A percentile compares a stretch with the other conserved stretches of the same genome.
Conservation (phyloP, 2,329 filamentous ascomycete genomes). For the Gaeumannomyces tritici region DNA sequence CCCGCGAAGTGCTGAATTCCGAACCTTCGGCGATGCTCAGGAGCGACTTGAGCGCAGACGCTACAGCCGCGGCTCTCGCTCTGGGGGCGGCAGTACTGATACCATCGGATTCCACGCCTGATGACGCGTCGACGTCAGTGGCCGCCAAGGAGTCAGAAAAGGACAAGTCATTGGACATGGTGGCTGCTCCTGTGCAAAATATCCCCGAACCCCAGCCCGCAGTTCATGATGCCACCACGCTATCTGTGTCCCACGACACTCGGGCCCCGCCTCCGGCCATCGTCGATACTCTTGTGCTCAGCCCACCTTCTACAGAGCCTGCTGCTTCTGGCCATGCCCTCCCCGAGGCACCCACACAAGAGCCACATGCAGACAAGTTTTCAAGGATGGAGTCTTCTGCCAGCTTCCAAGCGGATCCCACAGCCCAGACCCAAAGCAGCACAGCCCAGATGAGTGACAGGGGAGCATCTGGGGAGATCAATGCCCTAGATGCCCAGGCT, state of each 20-base stretch:
- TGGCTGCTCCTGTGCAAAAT: not conserved
- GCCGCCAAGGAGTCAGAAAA: slow-evolving; percentile 24
- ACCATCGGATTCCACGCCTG: not conserved
- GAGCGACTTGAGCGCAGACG: not conserved
- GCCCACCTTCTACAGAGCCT: not conserved
- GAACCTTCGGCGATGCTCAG: not conserved
- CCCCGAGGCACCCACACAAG: not conserved
- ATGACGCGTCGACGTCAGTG: not conserved
- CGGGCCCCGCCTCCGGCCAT: not conserved
- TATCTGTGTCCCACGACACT: not conserved
- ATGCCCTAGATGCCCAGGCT: not conserved
- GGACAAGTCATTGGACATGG: slow-evolving; percentile 2
- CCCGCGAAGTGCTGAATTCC: not conserved
- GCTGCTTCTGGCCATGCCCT: too few relatives aligned
- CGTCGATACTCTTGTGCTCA: not conserved
- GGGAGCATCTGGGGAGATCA: not conserved
- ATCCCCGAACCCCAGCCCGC: not conserved
- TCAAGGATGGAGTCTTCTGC: not conserved
- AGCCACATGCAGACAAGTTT: not conserved
- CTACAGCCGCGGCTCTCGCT: not conserved
- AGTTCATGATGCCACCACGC: not conserved
- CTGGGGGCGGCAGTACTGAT: not conserved
- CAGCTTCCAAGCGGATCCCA: not conserved
- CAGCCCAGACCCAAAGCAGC: not conserved
- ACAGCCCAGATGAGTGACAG: not conserved